These are phyloP conservation scores for Giardia duodenalis DNA, from an alignment of 208 protist genomes.

Conservation along the genomic window DNA sequence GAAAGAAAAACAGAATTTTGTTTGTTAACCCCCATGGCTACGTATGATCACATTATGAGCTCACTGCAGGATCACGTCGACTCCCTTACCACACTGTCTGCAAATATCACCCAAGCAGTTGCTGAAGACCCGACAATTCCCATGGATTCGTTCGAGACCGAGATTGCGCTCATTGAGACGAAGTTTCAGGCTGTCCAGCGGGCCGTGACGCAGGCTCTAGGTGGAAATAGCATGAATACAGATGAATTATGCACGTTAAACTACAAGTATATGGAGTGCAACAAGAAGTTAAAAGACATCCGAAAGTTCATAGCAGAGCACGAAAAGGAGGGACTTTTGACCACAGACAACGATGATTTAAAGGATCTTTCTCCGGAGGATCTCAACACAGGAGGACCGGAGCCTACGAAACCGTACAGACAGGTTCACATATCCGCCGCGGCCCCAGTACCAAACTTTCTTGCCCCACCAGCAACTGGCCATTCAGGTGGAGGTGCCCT, in stretches of 20 bases:
- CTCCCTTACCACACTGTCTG: no score
- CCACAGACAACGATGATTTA: background rate
- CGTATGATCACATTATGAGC: no score
- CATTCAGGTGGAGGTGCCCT: background rate
- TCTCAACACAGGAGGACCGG: background rate
- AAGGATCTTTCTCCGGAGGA: background rate
- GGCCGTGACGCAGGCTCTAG: background rate
- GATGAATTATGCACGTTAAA: background rate
- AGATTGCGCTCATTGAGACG: background rate
- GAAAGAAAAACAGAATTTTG: no score
- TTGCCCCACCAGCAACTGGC: background rate
- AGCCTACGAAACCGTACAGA: background rate
- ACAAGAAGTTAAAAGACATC: background rate
- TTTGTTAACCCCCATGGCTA: no score
- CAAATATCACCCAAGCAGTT: no score
- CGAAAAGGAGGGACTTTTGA: no score
- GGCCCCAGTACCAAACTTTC: background rate
- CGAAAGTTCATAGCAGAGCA: background rate
- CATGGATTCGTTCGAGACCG: no score
- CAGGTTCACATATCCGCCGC: background rate
- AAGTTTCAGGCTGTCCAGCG: background rate
- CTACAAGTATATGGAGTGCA: background rate
- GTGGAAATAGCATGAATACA: background rate
- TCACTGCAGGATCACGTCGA: no score
- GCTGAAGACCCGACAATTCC: no score